phyloP scores from a whole-genome alignment of 208 protist genomes.

The Kentomonas sorsogonicus region DNA sequence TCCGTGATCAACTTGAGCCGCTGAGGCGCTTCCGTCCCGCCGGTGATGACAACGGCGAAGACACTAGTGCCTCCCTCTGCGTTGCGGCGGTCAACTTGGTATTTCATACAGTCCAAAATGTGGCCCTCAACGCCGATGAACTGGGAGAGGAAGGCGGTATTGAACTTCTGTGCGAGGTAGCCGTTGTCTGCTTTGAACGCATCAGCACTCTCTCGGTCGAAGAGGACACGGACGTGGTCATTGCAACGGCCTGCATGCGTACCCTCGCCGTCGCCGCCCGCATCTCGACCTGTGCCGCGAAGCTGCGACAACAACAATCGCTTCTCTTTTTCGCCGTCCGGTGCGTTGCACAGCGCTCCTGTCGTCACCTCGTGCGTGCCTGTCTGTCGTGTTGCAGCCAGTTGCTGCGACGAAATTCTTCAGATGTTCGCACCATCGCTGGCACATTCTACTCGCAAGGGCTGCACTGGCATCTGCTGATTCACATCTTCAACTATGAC shows the following conservation, averaged over 20 bases:
- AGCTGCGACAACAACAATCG: slow-evolving; percentile 38
- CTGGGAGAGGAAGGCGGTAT: slow-evolving; percentile 90
- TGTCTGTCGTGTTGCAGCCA: slow-evolving; percentile 68
- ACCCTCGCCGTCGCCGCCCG: slow-evolving; percentile 68
- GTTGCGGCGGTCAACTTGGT: slow-evolving; percentile 83
- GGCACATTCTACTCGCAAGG: slow-evolving; percentile 54
- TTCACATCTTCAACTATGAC: slow-evolving; percentile 88
- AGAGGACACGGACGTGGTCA: slow-evolving; percentile 35
- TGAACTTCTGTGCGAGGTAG: slow-evolving; percentile 55
- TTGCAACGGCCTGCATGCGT: slow-evolving; percentile 65
- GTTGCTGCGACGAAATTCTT: too few relatives aligned
- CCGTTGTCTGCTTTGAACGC: slow-evolving; percentile 67
- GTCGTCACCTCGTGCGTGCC: slow-evolving; percentile 68
- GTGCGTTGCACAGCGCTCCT: too few relatives aligned
- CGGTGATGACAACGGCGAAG: slow-evolving; percentile 54
- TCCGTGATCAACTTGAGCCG: slow-evolving; percentile 72
- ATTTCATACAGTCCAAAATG: slow-evolving; percentile 86
- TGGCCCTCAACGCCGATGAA: slow-evolving; percentile 92
- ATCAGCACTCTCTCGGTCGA: slow-evolving; percentile 49
- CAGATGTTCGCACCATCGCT: too few relatives aligned
- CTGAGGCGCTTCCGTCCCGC: too few relatives aligned
- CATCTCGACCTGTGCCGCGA: slow-evolving; percentile 64
- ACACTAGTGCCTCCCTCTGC: slow-evolving; percentile 67
- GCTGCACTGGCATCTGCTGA: slow-evolving; percentile 82
- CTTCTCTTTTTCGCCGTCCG: slow-evolving; percentile 58